Conservation (phyloP, 116 monocot genomes). For the Cymodocea nodosa region DNA sequence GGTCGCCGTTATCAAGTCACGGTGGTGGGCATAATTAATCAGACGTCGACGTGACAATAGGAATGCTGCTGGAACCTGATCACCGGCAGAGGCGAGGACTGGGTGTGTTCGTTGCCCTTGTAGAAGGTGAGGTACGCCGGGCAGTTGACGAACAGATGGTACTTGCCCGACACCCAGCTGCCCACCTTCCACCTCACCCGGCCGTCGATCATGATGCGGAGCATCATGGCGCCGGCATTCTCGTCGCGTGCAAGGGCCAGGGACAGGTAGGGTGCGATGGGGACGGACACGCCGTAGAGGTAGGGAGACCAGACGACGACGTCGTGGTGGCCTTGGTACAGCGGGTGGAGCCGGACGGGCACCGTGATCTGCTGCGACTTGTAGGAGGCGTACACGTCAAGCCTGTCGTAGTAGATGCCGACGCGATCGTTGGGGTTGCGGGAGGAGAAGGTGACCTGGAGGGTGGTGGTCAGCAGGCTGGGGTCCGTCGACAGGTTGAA, state of each 20-base stretch:
- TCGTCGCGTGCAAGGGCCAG: constrained; percentile 28
- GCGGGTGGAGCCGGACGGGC: constrained; percentile 10
- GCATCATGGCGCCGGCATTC: constrained; percentile 20
- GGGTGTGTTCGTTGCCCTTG: too few relatives aligned
- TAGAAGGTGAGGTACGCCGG: constrained; percentile 4
- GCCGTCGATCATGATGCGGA: constrained; percentile 41
- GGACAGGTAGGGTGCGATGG: constrained; percentile 27
- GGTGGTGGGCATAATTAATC: too few relatives aligned
- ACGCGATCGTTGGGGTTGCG: constrained; percentile 38
- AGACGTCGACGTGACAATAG: too few relatives aligned
- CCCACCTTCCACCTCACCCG: constrained; percentile 58
- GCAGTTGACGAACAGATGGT: constrained; percentile 22
- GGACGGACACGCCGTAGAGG: constrained; percentile 28
- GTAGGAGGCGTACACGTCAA: constrained; percentile 39
- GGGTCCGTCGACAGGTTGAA: constrained; percentile 26
- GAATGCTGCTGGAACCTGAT: too few relatives aligned
- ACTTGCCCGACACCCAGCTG: constrained; percentile 32
- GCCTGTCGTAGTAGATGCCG: constrained; percentile 39
- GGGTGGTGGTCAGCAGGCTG: constrained; percentile 15
- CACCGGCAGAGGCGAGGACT: too few relatives aligned
- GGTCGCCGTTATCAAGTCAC: too few relatives aligned
- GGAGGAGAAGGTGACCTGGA: constrained; percentile 26
- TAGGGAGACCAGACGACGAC: constrained; percentile 44
- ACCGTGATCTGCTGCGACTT: constrained; percentile 32
- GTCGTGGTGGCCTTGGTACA: constrained; percentile 43